phyloP scores from a whole-genome alignment of 106 monocot genomes.

The Chionographis japonica region DNA sequence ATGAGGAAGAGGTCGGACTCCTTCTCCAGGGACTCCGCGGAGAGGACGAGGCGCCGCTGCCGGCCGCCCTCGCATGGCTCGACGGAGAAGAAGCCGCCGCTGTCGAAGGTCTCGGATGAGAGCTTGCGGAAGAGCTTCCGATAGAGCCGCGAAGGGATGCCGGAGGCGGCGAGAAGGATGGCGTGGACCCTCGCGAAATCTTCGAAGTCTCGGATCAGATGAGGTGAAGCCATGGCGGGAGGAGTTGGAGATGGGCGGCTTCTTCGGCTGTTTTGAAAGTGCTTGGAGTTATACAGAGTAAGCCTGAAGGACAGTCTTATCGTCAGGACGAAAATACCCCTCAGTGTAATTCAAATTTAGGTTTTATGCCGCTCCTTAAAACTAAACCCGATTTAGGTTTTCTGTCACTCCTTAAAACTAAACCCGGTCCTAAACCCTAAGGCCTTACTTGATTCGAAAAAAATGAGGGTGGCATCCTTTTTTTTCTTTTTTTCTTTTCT shows the following conservation, averaged over 20 bases:
- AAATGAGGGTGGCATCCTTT: no score
- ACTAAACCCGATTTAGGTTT: no score
- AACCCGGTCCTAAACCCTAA: no score
- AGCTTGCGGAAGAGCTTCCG: constrained; percentile 69
- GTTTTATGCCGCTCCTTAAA: no score
- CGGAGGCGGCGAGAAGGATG: constrained; percentile 75
- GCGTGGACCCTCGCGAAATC: constrained; percentile 72
- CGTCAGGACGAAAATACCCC: no score
- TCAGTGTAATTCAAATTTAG: no score
- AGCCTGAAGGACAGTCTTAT: no score
- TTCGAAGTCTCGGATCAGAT: constrained; percentile 35
- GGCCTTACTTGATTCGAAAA: no score
- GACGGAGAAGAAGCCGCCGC: constrained; percentile 72
- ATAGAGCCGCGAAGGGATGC: constrained; percentile 68
- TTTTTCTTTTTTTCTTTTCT: no score
- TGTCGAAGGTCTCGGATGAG: constrained; percentile 76
- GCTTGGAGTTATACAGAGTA: no score
- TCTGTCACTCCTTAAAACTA: no score
- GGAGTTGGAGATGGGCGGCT: neutral
- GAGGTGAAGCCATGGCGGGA: constrained; percentile 15
- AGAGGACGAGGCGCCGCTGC: constrained; percentile 69
- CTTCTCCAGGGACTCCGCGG: constrained; percentile 38
- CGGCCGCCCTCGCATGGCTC: constrained; percentile 73
- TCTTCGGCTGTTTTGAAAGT: no score
- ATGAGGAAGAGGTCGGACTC: constrained; percentile 79